Base-by-base conservation (phyloP, 257 asterid genomes). In the Nicotiana knightiana region DNA sequence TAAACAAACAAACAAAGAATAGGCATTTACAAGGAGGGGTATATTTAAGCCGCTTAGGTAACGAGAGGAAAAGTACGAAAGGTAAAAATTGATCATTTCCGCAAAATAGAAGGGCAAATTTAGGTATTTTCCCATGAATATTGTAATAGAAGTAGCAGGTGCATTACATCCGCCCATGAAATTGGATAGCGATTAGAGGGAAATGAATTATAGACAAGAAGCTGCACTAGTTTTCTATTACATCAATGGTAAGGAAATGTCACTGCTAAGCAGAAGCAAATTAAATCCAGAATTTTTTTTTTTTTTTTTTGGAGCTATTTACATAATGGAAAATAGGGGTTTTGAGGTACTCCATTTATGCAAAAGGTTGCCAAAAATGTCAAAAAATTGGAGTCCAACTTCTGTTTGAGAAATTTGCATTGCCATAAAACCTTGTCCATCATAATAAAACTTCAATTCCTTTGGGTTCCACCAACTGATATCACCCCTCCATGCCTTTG, bases 391-490 rank as follows among this genome's bases (percentile, higher is more conserved):
- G 39, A 90, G 33, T 5, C 61, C 80, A 77, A 90, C 87, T 30
- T 87, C 82, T 62, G 43, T 76, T 62, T 63, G 85, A 30, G 85
- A 81, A n/a, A 93, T 84, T 66, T 88, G 82, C 90, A 94, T 88
- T 16, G 92, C 84, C 87, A 93, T 61, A 83, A 94, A 91, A 4
- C 97, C 97, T 85, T 94, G 94, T 3, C 98, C 98, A 71, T 93
- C 94, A 61, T 92, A 84, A 43, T 93, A 91, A 67, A 93, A 92
- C 48, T 88, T 87, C 77, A 82, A 53, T 82, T 85, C 48, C 66
- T 81, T 7, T 81, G 87, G 70, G 21, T 59, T 63, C 71, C 87
- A 16, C 59, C n/a, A 61, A 37, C 86, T 86, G n/a, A 87, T 37
- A 15, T 48, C 86, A 55, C 88, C 88, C 63, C 87, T 90, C 98